Evolutionary conservation across 106 monocot genomes (phyloP), one percentile per base, ranked within the genome.

Genomic region (Ottelia alismoides): DNA sequence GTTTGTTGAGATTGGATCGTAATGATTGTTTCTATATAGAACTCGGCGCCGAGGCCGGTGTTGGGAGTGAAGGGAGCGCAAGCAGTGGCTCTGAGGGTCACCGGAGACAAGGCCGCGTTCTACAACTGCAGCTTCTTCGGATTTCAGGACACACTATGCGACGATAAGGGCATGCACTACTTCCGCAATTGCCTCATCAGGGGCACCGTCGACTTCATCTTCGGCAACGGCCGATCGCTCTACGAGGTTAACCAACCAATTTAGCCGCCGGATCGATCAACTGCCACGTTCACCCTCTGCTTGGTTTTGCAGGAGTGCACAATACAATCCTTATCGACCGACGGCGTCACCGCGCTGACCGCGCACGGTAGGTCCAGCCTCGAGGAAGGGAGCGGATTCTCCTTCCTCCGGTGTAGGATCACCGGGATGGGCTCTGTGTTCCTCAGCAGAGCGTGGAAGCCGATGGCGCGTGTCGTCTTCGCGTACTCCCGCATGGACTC

Each of bases 201-300:
- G n/a, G 84, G 84, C 6, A 72, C 76, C 1, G 62, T 67, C 0
- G 84, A 84, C 55, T 79, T 84, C 61, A 79, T 84, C 52, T 85
- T 73, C 48, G 85, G 85, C 55, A 65, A 76, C 19, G 85, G 73
- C 11, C 69, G 70, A 57, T 80, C 80, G 17, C 58, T 85, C 24
- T 85, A 80, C 46, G 17, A 16, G 70, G 69, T 73, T n/a, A n/a
- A n/a, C n/a, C n/a, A n/a, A n/a, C n/a, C n/a, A n/a, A n/a, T n/a
- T n/a, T n/a, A n/a, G n/a, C n/a, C n/a, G n/a, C n/a, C n/a, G n/a
- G n/a, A n/a, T n/a, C n/a, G n/a, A n/a, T n/a, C n/a, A n/a, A n/a
- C n/a, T n/a, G n/a, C n/a, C n/a, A n/a, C n/a, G n/a, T n/a, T n/a
- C n/a, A n/a, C n/a, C n/a, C n/a, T n/a, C n/a, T n/a, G n/a, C n/a